Evolutionary conservation across 495 filamentous ascomycete genomes (phyloP), one percentile per base, ranked within the genome.

Genomic region (Penicillium salamii): DNA sequence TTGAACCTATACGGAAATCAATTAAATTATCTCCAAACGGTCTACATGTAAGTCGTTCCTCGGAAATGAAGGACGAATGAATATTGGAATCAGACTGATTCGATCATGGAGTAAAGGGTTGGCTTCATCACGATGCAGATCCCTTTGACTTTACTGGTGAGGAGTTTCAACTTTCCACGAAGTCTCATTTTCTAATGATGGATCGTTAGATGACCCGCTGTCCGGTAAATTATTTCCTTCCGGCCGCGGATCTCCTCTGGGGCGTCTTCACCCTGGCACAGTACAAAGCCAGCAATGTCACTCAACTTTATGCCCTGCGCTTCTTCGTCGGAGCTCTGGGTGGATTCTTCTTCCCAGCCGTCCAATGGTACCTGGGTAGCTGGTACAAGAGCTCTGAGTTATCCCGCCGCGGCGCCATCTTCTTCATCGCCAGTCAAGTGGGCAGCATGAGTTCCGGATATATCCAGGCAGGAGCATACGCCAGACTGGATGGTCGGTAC

Each of bases 261-360:
- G 70, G 71, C 14, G 47, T 70, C 23, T 73, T 71, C 47, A 73
- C 71, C 1, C 50, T 73, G 23, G 61, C 61, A 5, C 69, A 75
- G 37, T 71, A 65, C 55, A 65, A 70, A 46, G 58, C 58, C 14
- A 63, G 33, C 44, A 65, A 39, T 35, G 58, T 62, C 12, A 62
- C 58, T 6, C 50, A 59, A 15, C 53, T 65, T 5, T 62, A 62
- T 36, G 72, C 81, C 20, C 73, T 88, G 38, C 84, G 90, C 15
- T 91, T 93, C 73, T 93, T 95, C 68, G 79, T 95, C 40, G 89
- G 90, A 24, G 89, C 92, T 45, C 79, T 95, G 3, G 90, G 89
- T 31, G 90, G 85, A 0, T 76, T 78, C 19, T 95, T 93, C 57
- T 89, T 93, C 4, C 90, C 90, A 5, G 62, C 59, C 4, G 58